Evolutionary conservation across 176 grass and related monocot species (phyloP), one percentile per base, ranked within the genome.

Genomic region (Triticum monococcum): DNA sequence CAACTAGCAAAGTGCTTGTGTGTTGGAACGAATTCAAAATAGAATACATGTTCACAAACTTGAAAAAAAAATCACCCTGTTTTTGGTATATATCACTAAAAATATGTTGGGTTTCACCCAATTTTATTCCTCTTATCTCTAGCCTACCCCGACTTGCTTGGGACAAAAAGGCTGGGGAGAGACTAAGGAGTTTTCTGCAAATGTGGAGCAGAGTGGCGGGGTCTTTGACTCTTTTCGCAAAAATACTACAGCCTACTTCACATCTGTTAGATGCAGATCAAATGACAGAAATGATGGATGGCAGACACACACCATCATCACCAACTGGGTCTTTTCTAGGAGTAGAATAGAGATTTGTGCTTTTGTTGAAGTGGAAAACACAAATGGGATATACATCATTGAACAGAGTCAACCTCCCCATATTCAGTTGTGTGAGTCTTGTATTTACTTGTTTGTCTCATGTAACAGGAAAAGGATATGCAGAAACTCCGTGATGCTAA

Each of bases 391-490:
- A 70, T 64, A 28, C 4, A 65, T 84, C 9, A 45, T 14, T 66
- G 52, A 50, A 5, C 13, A 60, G 68, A 64, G 61, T 73, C 43
- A 81, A 60, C 33, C 20, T 76, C 73, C 25, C 31, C 14, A 54
- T 78, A 30, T 36, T 31, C 72, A 88, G 8, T 63, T 84, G 33
- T 68, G 85, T 68, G 3, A 87, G 68, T 71, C 35, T 67, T 80
- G 73, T 71, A 73, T 78, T 77, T 50, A 78, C 38, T 54, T 73
- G 23, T 80, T 89, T 87, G 8, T 74, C 77, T 85, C 84, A 18
- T 32, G 48, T 79, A 78, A 65, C 78, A 98, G 96, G 96, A 98
- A 81, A 87, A 94, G 79, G 86, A 98, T 88, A 92, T 98, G 88
- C 86, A 92, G 84, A 98, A 94, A 81, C 72, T 92, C 68, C 87